Base-by-base conservation (phyloP, 2,329 filamentous ascomycete species). In the Nothophaeocryptopus gaeumannii region DNA sequence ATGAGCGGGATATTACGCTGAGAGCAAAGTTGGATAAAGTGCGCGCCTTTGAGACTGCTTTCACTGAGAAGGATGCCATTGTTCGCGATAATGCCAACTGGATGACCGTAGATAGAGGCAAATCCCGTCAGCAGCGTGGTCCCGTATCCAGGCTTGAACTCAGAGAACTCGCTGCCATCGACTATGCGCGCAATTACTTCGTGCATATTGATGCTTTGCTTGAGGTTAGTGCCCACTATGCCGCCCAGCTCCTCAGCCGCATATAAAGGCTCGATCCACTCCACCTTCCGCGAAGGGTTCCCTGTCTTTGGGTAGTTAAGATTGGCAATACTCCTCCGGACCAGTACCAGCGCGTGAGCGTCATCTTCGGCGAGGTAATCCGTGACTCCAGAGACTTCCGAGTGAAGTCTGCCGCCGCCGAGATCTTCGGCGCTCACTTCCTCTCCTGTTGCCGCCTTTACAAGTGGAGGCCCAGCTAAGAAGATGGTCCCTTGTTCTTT, bases 401-500 rank as follows among this genome's bases (percentile, higher is more conserved):
- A 89, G 73, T 99, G 92, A 69, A 97, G 83, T 60, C 84, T 84
- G 26, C 91, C 92, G 45, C 92, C 92, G 39, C 92, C 92, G 1
- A 99, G 79, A 31, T 96, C 89, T 70, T 99, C 92, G 7, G 89
- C 88, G 37, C 82, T 89, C 47, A 97, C 90, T 29, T 88, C 84
- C 71, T 99, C 92, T 10, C 92, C 93, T 0, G 93, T 99, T 9
- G 92, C 92, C 8, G 93, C 93, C 73, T 96, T 96, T 56, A 99
- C 93, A 1, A 99, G 78, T 0, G 93, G 92, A 13, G 92, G 92
- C 0, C 92, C 93, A 1, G 92, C 92, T 2, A 99, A 82, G 76
- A 97, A 99, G 67, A 99, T 96, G 60, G 95, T 91, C n/a, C 92
- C 92, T 69, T 96, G 91, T 45, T 91, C 86, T 65, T 89, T 84